phyloP scores from a whole-genome alignment of 2,329 filamentous ascomycete species.

The Colletotrichum magnum region DNA sequence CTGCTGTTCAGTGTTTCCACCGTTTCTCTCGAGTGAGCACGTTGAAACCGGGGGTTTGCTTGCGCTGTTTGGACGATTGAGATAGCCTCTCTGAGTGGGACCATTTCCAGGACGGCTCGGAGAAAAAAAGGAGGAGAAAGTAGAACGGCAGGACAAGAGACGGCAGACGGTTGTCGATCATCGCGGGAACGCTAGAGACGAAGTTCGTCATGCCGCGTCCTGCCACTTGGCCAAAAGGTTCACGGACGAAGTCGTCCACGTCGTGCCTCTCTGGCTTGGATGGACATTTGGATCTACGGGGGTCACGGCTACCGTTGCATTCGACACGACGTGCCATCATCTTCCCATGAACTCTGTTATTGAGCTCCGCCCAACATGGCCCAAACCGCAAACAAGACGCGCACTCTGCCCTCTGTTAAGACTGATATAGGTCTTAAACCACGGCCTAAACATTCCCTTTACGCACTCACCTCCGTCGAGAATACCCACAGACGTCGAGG shows the following conservation, averaged over 20 bases:
- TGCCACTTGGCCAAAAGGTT: not conserved
- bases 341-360: constrained; percentile 28
- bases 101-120: constrained; percentile 9
- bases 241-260: not conserved
- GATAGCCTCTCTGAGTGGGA: constrained; percentile 14
- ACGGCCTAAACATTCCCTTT: constrained; percentile 11
- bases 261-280: not conserved
- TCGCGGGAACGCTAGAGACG: constrained; percentile 9
- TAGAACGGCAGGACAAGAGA: constrained; percentile 18
- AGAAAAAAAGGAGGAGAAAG: constrained; percentile 31
- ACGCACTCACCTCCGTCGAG: constrained; percentile 26
- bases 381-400: constrained; percentile 9
- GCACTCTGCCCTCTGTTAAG: constrained; percentile 13
- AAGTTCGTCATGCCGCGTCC: constrained; percentile 1
- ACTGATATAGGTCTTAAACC: constrained; percentile 12
- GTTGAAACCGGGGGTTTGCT: not conserved
- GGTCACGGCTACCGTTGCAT: constrained; percentile 21
- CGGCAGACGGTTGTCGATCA: constrained; percentile 27
- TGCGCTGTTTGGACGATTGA: constrained; percentile 14
- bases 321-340: not conserved
- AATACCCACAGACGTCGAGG: constrained; percentile 25
- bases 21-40: constrained; percentile 3
- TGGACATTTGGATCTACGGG: constrained; percentile 11
- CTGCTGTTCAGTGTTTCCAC: constrained; percentile 1
- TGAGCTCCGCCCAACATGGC: constrained; percentile 23